A percentile compares a stretch with the other conserved stretches of the same genome.
Evolutionary conservation across 495 filamentous ascomycete genomes (phyloP).

Genomic region (Cenococcum geophilum): DNA sequence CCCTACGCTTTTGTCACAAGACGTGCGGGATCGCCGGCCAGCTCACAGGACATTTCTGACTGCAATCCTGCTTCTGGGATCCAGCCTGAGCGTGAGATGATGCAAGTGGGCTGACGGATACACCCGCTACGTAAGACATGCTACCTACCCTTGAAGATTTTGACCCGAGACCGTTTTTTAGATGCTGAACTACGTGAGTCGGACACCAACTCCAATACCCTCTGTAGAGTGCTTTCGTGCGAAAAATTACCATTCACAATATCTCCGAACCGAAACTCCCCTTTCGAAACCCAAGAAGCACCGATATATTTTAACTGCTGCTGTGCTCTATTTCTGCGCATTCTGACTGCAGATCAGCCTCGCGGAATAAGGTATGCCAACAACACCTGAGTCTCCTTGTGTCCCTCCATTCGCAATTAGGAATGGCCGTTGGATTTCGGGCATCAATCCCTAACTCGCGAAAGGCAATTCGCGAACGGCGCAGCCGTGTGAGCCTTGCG

Average conservation of each 20-base stretch:
- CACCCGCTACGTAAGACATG: neutral
- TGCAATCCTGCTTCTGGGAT: neutral
- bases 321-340: neutral
- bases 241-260: neutral
- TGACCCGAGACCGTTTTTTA: neutral
- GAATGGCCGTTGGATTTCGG: too few species aligned
- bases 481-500: too few species aligned
- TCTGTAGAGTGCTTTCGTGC: neutral
- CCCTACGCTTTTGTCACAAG: neutral
- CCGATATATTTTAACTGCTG: neutral
- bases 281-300: neutral
- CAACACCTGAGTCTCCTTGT: too few species aligned
- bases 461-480: too few species aligned
- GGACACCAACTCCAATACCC: neutral
- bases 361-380: too few species aligned
- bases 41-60: neutral
- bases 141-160: neutral
- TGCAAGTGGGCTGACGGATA: neutral
- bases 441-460: too few species aligned
- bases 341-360: neutral
- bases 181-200: neutral
- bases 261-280: neutral
- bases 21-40: neutral
- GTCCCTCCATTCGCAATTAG: too few species aligned
- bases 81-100: neutral